Percentiles rank a stretch among this genome's conserved stretches.
Evolutionary conservation across 176 grass and related monocot species (phyloP).

Genomic region (Carex parvula): DNA sequence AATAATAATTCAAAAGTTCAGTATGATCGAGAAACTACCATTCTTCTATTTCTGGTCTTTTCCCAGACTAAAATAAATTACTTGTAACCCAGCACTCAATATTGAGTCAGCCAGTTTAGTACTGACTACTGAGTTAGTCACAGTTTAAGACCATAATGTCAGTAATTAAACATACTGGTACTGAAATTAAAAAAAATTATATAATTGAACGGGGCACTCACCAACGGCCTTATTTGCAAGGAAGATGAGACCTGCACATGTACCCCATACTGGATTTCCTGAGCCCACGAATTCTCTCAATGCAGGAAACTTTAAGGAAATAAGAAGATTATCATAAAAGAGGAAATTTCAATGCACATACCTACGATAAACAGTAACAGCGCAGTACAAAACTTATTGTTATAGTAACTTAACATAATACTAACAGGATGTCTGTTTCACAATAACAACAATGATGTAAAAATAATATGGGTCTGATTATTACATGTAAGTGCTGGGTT

Average conservation of each 20-base stretch:
- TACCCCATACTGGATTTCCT: slow-evolving; percentile 98
- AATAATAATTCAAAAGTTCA: neutral
- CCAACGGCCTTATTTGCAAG: slow-evolving; percentile 87
- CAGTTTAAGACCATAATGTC: neutral
- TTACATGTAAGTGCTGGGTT: neutral
- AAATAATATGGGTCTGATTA: neutral
- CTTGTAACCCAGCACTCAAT: neutral
- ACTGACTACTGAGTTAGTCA: neutral
- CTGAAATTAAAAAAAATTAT: neutral
- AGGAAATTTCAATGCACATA: neutral
- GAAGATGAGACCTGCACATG: slow-evolving; percentile 96
- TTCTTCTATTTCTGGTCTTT: neutral
- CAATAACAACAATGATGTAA: neutral
- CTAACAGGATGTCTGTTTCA: neutral
- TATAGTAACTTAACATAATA: neutral
- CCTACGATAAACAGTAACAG: neutral
- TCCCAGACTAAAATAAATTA: neutral
- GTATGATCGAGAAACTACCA: neutral
- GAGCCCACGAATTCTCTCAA: slow-evolving; percentile 72
- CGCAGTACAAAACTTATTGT: neutral
- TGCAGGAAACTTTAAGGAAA: slow-evolving; percentile 73
- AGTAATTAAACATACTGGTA: neutral
- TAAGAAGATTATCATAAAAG: slow-evolving; percentile 20
- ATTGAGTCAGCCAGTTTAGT: neutral
- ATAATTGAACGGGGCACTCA: slow-evolving; percentile 29